phyloP scores from a whole-genome alignment of 495 filamentous ascomycete species.

The Aspergillus biplanus region DNA sequence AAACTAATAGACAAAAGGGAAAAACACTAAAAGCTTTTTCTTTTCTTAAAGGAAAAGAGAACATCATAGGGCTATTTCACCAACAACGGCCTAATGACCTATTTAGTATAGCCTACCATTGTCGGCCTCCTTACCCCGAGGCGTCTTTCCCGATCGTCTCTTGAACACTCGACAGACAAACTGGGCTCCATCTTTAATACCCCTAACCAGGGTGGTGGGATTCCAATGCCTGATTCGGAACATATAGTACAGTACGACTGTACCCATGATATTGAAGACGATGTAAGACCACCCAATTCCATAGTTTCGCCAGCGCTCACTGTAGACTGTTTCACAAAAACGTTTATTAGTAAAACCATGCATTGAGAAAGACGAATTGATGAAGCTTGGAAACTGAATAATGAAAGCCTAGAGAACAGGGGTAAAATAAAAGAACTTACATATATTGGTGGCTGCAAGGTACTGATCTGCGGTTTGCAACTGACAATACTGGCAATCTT shows the following conservation, averaged over 20 bases:
- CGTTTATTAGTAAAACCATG: conserved; percentile 2
- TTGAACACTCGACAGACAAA: conserved; percentile 46
- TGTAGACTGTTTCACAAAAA: conserved; percentile 33
- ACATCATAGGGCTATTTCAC: background rate
- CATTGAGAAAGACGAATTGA: background rate
- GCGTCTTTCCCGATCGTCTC: conserved; percentile 54
- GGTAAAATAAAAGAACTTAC: conserved; percentile 28
- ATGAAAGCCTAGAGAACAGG: background rate
- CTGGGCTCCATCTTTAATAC: conserved; percentile 31
- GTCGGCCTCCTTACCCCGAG: conserved; percentile 63
- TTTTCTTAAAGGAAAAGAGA: too few species aligned
- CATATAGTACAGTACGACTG: conserved; percentile 55
- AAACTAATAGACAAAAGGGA: too few species aligned
- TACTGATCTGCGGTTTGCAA: conserved; percentile 52
- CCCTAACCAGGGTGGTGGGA: conserved; percentile 39
- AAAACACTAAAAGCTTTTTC: too few species aligned
- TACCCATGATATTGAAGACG: conserved; percentile 52
- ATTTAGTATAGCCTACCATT: conserved; percentile 40
- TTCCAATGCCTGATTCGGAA: conserved; percentile 56
- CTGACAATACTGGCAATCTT: conserved; percentile 50
- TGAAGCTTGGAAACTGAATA: background rate
- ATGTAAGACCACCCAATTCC: conserved; percentile 59
- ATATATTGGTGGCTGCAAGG: conserved; percentile 49
- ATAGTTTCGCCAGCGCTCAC: conserved; percentile 56
- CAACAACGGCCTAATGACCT: background rate